These are phyloP conservation scores for Fusarium liriodendri DNA, from an alignment of 2,329 filamentous ascomycete genomes.

Conservation along the genomic window DNA sequence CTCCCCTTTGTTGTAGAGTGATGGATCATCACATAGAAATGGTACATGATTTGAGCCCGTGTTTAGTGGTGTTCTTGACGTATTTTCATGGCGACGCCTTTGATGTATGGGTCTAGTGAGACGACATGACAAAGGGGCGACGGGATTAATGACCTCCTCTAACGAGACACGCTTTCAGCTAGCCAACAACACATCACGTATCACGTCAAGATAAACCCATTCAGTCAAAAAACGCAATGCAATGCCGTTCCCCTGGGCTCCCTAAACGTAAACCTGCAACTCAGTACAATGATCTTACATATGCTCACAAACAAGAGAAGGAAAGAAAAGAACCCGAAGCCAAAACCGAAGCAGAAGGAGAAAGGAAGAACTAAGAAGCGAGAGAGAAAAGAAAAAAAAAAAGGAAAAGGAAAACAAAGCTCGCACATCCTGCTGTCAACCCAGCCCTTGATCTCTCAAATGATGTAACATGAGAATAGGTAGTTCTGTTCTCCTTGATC, in stretches of 20 bases:
- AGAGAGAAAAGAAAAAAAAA: not conserved
- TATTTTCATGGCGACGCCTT: not conserved
- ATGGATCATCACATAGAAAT: conserved; percentile 16
- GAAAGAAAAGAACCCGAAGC: not conserved
- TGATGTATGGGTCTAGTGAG: not conserved
- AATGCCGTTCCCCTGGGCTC: not conserved
- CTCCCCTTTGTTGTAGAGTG: conserved; percentile 24
- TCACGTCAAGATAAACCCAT: not conserved
- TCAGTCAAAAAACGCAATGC: not conserved
- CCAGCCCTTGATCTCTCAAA: not conserved
- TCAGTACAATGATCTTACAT: not conserved
- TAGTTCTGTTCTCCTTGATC: conserved; percentile 51
- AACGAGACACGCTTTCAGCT: not conserved
- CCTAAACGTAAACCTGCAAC: not conserved
- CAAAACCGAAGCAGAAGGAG: not conserved
- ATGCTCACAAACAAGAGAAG: not conserved
- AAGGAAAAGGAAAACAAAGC: not conserved
- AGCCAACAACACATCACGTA: not conserved
- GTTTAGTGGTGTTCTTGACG: not conserved
- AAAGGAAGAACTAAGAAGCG: not conserved
- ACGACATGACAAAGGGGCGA: not conserved
- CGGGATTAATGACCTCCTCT: not conserved
- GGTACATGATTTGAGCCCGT: not conserved
- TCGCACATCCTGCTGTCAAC: not conserved
- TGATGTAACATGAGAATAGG: not conserved